Conservation (phyloP, 1,139 yeast genomes). For the Hansenula anomala region DNA sequence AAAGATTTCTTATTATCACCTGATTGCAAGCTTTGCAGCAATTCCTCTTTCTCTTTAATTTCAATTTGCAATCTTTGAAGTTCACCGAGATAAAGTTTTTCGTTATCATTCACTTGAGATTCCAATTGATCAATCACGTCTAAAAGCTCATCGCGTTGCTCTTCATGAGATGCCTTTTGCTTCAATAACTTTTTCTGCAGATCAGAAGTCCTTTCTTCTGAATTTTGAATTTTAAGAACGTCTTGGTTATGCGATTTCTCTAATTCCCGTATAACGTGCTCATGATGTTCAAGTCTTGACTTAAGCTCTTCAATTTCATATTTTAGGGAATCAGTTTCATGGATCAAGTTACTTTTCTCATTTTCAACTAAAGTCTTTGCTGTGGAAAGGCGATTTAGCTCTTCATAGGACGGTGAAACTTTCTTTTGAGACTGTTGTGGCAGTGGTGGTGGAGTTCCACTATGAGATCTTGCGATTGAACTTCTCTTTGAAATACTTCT, state of each 20-base stretch:
- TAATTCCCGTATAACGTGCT: slow-evolving; percentile 8
- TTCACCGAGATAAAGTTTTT: slow-evolving; percentile 25
- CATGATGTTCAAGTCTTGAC: slow-evolving; percentile 10
- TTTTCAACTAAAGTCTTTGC: background rate
- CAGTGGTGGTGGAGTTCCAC: background rate
- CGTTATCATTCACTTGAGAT: slow-evolving; percentile 31
- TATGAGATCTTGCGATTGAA: background rate
- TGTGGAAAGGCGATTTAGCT: background rate
- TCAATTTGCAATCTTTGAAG: slow-evolving; percentile 23
- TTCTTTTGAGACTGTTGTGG: background rate
- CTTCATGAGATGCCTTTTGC: slow-evolving; percentile 42
- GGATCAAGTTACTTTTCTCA: background rate
- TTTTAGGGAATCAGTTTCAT: background rate
- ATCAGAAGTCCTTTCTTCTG: slow-evolving; percentile 9
- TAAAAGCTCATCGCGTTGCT: slow-evolving; percentile 53
- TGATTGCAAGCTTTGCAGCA: too few species aligned
- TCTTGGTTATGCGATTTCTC: slow-evolving; percentile 11
- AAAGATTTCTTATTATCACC: too few species aligned
- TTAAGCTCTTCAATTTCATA: slow-evolving; percentile 1
- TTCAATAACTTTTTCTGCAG: slow-evolving; percentile 30
- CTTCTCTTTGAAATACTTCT: background rate
- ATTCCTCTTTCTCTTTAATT: slow-evolving; percentile 12
- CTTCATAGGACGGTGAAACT: background rate
- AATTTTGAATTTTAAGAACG: slow-evolving; percentile 7
- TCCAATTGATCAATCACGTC: slow-evolving; percentile 52